Evolutionary conservation across 257 asterid genomes (phyloP), one percentile per base, ranked within the genome.

Genomic region (Plantago major): DNA sequence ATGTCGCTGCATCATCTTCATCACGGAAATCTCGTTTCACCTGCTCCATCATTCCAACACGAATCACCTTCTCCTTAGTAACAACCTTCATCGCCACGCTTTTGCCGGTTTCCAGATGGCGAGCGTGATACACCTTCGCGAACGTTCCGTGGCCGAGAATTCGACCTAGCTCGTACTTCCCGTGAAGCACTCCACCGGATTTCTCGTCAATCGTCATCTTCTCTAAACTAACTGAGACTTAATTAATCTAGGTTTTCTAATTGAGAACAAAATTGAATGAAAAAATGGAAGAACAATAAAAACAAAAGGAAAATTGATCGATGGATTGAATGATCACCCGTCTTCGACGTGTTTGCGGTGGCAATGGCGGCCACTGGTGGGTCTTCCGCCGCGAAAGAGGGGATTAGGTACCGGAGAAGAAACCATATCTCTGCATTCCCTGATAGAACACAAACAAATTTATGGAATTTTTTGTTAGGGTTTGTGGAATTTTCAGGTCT

Each of bases 11-110:
- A 82, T 77, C 89, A 82, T 82, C 53, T 77, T 79, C 89, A 82
- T 82, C 0, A 77, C 73, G 0, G 80, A 77, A 46, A 82, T 82
- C 60, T 0, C 89, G 73, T 55, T 82, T 82, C 62, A 82, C 76
- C 58, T 82, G 89, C 48, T 82, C 89, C 84, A 71, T 79, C 85
- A 82, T 79, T n/a, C 85, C 85, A 0, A 79, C 83, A 51, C 56
- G 72, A 15, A 78, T 73, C 44, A 82, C 84, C 28, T 82, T 82
- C 57, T 82, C 89, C 52, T 82, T 82, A 3, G 76, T 80, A 0
- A 82, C 81, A 0, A 82, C 76, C 67, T 82, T 82, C 78, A 82
- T 74, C 11, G 89, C 89, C n/a, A 77, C 78, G 26, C 48, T 73
- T 53, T 71, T 74, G 10, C 89, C 86, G 9, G 78, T 72, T 11